A percentile compares a stretch with the other conserved stretches of the same genome.
phyloP scores from a whole-genome alignment of 495 filamentous ascomycete species.

The Daldinia caldariorum region DNA sequence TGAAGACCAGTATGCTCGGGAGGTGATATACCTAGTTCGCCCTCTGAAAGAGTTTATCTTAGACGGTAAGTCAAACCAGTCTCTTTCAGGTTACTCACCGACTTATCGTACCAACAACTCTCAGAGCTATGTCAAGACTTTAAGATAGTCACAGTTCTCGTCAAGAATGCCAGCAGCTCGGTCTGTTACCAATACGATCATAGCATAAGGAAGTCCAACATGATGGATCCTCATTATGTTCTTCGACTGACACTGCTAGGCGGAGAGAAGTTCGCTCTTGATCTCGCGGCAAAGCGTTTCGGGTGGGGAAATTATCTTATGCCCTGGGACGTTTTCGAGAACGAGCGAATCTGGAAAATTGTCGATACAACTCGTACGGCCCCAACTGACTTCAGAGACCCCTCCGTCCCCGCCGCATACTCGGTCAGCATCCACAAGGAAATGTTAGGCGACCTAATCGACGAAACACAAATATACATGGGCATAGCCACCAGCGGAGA shows the following conservation, averaged over 20 bases:
- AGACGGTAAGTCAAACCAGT: no score
- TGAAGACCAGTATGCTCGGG: no score
- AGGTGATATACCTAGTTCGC: no score
- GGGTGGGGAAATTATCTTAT: neutral
- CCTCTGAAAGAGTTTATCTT: no score
- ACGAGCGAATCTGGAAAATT: slow-evolving; percentile 1
- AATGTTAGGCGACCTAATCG: neutral
- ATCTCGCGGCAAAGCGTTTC: neutral
- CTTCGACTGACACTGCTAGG: neutral
- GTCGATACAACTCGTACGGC: neutral
- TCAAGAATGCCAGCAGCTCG: slow-evolving; percentile 5
- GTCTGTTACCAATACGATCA: neutral
- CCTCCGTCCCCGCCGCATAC: neutral
- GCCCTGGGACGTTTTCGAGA: neutral
- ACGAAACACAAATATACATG: neutral
- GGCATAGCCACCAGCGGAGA: neutral
- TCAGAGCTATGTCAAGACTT: no score
- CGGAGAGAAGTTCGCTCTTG: neutral
- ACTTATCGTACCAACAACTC: no score
- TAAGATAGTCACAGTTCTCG: slow-evolving; percentile 1
- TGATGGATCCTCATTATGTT: neutral
- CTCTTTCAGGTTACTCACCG: no score
- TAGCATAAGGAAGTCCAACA: neutral
- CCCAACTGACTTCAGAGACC: neutral
- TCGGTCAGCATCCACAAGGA: neutral